A percentile compares a stretch with the other conserved stretches of the same genome.
Conservation (phyloP, 768 basidiomycete species). For the Trametes cinnabarina region DNA sequence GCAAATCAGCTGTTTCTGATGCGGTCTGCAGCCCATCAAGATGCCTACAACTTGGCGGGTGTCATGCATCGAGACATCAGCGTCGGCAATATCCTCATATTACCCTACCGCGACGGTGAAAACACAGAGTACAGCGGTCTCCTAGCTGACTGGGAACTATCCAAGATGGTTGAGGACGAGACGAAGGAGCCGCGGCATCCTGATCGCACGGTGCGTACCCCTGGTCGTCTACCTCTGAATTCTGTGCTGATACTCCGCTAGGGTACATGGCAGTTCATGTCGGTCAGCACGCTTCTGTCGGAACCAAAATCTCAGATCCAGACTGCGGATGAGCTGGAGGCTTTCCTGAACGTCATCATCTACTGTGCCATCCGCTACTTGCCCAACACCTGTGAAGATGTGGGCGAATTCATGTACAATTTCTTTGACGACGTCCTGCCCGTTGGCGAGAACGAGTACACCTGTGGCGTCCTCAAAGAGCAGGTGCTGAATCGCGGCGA, state of each 20-base stretch:
- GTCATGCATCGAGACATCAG: conserved; percentile 13
- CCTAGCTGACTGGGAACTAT: conserved; percentile 11
- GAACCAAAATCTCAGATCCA: background rate
- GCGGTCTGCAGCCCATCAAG: background rate
- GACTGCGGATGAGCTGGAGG: background rate
- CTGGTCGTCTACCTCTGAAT: background rate
- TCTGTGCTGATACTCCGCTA: background rate
- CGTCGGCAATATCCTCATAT: conserved; percentile 1
- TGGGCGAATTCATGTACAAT: background rate
- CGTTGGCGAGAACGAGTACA: background rate
- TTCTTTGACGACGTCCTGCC: background rate
- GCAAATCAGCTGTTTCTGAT: too few species aligned
- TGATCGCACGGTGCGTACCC: background rate
- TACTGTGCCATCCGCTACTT: conserved; percentile 1
- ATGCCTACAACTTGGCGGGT: background rate
- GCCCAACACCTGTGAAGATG: background rate
- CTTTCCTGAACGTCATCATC: background rate
- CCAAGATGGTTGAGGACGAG: background rate
- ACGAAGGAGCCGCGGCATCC: background rate
- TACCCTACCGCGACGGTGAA: background rate
- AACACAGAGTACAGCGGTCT: background rate
- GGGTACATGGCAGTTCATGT: conserved; percentile 5
- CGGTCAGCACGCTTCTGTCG: background rate
- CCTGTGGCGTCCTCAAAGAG: background rate
- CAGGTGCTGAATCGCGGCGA: background rate